Conservation (phyloP, 305 asterid species). For the Fraxinus baroniana region DNA sequence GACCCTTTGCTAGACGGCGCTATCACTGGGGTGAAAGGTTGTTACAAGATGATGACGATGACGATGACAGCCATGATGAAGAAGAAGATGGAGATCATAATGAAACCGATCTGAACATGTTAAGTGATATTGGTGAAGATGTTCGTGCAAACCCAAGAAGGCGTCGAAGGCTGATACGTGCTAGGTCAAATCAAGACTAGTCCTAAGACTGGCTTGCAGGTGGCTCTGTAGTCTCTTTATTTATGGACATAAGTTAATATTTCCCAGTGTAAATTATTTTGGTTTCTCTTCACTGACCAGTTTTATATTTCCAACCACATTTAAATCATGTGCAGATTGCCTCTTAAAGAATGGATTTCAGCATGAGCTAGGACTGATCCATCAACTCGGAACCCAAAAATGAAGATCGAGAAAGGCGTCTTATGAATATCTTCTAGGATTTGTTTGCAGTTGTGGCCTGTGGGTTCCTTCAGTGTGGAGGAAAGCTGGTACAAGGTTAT, state of each 20-base stretch:
- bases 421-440: not conserved
- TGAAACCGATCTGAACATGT: slow-evolving; percentile 37
- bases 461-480: slow-evolving; percentile 6
- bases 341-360: slow-evolving; percentile 14
- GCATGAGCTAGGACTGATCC: not conserved
- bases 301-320: not conserved
- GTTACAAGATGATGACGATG: slow-evolving; percentile 39
- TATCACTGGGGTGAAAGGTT: slow-evolving; percentile 82
- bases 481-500: not conserved
- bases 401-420: not conserved
- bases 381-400: not conserved
- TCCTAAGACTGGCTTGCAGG: slow-evolving; percentile 24
- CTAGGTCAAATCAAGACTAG: slow-evolving; percentile 50
- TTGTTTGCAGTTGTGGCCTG: slow-evolving; percentile 5
- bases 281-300: slow-evolving; percentile 12
- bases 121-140: slow-evolving; percentile 52
- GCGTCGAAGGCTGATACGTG: slow-evolving; percentile 63
- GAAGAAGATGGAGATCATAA: slow-evolving; percentile 33
- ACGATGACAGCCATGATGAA: not conserved
- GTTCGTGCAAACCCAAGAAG: slow-evolving; percentile 43
- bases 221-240: slow-evolving; percentile 22
- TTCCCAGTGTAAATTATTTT: slow-evolving; percentile 3
- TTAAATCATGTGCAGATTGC: slow-evolving; percentile 20
- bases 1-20: slow-evolving; percentile 60
- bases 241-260: slow-evolving; percentile 7